Base-by-base conservation (phyloP, 2,329 filamentous ascomycete species). In the Aspergillus piperis region DNA sequence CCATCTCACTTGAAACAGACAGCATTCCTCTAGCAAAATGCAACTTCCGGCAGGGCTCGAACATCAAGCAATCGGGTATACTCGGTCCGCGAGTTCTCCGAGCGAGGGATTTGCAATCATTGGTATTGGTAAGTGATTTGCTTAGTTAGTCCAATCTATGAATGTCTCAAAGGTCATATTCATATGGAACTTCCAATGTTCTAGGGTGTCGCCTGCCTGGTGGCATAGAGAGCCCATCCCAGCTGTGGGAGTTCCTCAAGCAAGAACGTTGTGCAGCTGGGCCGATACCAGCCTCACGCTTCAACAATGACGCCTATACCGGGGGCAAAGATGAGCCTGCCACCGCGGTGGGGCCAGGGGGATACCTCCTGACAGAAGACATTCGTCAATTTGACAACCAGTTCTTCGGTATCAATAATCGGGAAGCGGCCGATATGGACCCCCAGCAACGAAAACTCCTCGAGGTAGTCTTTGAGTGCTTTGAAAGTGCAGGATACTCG, bases 361-460 rank as follows among this genome's bases (percentile, higher is more conserved):
- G 55, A 11, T 54, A 65, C 41, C 62, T 65, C 27, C 50, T 63
- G 6, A 30, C 66, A 13, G 52, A 62, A 2, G 58, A 61, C 8
- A 47, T 62, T 6, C 23, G 51, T 4, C 47, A 57, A 2, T 71
- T 73, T n/a, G 71, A 73, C 44, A 56, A 52, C 25, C 23, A 25
- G 1, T 68, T 71, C 39, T 73, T 73, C 39, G 58, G 57, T 19
- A 70, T 71, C 13, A 64, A 58, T 13, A 51, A 47, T 60, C 3
- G 68, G 69, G 55, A 68, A 65, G 8, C 54, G 54, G 44, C 59
- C 30, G 27, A 51, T 21, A 60, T 72, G 62, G 71, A 74, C 49
- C 71, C 71, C 0, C 64, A 69, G 27, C 70, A 72, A 48, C 61
- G 71, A 2, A 64, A 64, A 15, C 36, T 73, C 3, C 64, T 74